Evolutionary conservation across 2,329 filamentous ascomycete species (phyloP).

Genomic region (Aspergillus caelatus): DNA sequence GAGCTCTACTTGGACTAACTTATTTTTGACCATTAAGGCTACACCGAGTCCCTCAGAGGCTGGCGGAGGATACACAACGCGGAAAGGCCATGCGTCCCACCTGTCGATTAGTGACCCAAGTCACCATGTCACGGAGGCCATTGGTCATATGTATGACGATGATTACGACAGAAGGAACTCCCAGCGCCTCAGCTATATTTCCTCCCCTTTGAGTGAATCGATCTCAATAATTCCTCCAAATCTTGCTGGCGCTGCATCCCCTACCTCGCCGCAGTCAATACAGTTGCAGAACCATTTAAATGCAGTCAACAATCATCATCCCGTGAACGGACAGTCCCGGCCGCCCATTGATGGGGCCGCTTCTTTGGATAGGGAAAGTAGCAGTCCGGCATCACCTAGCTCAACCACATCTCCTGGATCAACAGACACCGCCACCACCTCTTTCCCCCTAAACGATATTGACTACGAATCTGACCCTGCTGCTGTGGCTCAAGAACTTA

Average conservation of each 20-base stretch:
- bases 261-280: constrained; percentile 31
- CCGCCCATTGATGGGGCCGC: constrained; percentile 27
- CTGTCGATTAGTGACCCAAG: constrained; percentile 81
- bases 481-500: constrained; percentile 88
- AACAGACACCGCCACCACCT: constrained; percentile 61
- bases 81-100: constrained; percentile 62
- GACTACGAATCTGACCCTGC: constrained; percentile 89
- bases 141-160: constrained; percentile 86
- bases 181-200: constrained; percentile 76
- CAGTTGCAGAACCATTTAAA: constrained; percentile 37
- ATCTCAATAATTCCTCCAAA: constrained; percentile 43
- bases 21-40: constrained; percentile 35
- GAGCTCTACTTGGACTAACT: constrained; percentile 13
- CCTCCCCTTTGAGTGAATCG: constrained; percentile 49
- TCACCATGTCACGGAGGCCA: constrained; percentile 93
- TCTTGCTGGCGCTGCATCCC: constrained; percentile 29
- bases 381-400: constrained; percentile 58
- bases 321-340: constrained; percentile 38
- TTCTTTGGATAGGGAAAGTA: constrained; percentile 42
- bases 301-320: constrained; percentile 29
- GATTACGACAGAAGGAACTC: constrained; percentile 64
- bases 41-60: constrained; percentile 44
- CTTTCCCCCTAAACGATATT: constrained; percentile 77
- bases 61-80: constrained; percentile 52
- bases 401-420: constrained; percentile 59